Percentiles rank a stretch among this genome's conserved stretches.
phyloP scores from a whole-genome alignment of 2,329 filamentous ascomycete species.

The Karstenula rhodostoma region DNA sequence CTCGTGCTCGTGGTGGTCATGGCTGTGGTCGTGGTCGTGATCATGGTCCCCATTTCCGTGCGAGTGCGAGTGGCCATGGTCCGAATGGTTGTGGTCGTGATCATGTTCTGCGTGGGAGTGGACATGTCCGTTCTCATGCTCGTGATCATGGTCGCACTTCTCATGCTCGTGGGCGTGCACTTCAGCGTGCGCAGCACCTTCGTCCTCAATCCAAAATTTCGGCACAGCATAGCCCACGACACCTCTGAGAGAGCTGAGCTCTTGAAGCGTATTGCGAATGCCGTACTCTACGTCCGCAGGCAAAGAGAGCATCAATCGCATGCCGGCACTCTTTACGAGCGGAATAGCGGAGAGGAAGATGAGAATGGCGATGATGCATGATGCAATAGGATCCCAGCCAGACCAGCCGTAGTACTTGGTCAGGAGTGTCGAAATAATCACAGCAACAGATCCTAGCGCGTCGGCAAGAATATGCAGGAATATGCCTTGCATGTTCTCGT shows the following conservation, averaged over 20 bases:
- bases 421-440: conserved; percentile 88
- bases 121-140: conserved; percentile 35
- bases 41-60: conserved; percentile 17
- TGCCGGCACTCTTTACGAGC: conserved; percentile 83
- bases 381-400: conserved; percentile 93
- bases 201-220: conserved; percentile 91
- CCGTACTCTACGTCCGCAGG: conserved; percentile 87
- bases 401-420: conserved; percentile 90
- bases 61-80: conserved; percentile 43
- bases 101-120: conserved; percentile 37
- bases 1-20: conserved; percentile 30
- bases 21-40: conserved; percentile 37
- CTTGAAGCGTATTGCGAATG: conserved; percentile 83
- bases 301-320: conserved; percentile 82
- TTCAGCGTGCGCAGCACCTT: conserved; percentile 52
- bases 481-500: conserved; percentile 98
- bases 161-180: conserved; percentile 52
- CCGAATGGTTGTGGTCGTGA: conserved; percentile 48
- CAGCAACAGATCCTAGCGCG: conserved; percentile 90
- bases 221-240: conserved; percentile 87
- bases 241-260: conserved; percentile 81
- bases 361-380: conserved; percentile 88
- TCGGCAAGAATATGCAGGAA: conserved; percentile 96
- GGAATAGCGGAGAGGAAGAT: conserved; percentile 94
- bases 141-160: conserved; percentile 39